Evolutionary conservation across 129 eudicot species (phyloP).

Genomic region (Ambrosia trifida): DNA sequence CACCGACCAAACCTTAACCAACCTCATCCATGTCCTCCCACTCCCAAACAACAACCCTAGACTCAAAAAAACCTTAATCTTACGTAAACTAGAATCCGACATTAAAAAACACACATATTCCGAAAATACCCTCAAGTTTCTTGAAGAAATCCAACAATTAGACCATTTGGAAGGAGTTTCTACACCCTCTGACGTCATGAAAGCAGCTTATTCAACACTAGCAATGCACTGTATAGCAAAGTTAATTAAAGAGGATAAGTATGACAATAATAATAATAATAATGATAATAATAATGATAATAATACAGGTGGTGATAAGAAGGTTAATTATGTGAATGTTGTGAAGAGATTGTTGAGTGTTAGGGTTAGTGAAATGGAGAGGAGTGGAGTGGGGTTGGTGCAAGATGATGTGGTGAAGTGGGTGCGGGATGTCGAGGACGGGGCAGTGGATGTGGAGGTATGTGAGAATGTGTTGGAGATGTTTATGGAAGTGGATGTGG

Average conservation of each 20-base stretch:
- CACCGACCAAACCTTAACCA: slow-evolving; percentile 32
- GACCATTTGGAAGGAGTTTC: slow-evolving; percentile 27
- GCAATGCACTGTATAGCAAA: slow-evolving; percentile 60
- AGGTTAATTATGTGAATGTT: slow-evolving; percentile 25
- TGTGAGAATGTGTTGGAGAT: slow-evolving; percentile 37
- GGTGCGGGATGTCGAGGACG: slow-evolving; percentile 55
- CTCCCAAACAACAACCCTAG: slow-evolving; percentile 36
- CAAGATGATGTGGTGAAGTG: slow-evolving; percentile 47
- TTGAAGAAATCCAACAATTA: slow-evolving; percentile 57
- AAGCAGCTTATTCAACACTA: slow-evolving; percentile 60
- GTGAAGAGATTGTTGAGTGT: slow-evolving; percentile 65
- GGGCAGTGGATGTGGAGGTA: slow-evolving; percentile 41
- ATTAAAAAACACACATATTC: slow-evolving; percentile 29
- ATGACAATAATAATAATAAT: too few species aligned
- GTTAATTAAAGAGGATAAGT: slow-evolving; percentile 24
- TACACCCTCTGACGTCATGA: slow-evolving; percentile 41
- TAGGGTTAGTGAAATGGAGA: slow-evolving; percentile 52
- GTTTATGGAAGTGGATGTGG: slow-evolving; percentile 39
- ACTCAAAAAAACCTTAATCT: slow-evolving; percentile 41
- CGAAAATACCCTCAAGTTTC: slow-evolving; percentile 37
- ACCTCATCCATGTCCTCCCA: slow-evolving; percentile 47
- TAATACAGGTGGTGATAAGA: slow-evolving; percentile 25
- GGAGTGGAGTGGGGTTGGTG: slow-evolving; percentile 36
- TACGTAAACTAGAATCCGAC: slow-evolving; percentile 47
- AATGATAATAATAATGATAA: too few species aligned